phyloP scores from a whole-genome alignment of 371 early-diverging fungal genomes.

The Aphelidium insulamus region DNA sequence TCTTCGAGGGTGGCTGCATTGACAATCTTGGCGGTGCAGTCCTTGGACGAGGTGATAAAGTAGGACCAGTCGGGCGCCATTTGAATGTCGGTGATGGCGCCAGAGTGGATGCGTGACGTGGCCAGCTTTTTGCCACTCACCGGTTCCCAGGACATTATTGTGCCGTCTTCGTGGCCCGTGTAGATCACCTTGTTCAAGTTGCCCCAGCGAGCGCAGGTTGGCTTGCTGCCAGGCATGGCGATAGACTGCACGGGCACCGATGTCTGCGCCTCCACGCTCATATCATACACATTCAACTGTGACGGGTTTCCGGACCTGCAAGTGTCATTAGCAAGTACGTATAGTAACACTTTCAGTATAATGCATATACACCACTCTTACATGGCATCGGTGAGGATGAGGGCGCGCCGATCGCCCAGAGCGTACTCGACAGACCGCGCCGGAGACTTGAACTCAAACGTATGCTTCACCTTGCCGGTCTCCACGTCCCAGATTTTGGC shows the following conservation, averaged over 20 bases:
- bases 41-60: slow-evolving; percentile 94
- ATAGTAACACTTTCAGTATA: too few relatives aligned
- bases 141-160: slow-evolving; percentile 69
- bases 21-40: slow-evolving; percentile 76
- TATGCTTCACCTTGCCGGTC: slow-evolving; percentile 73
- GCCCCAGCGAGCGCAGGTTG: slow-evolving; percentile 83
- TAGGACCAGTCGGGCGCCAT: slow-evolving; percentile 76
- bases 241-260: too few relatives aligned
- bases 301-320: too few relatives aligned
- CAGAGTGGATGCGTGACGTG: slow-evolving; percentile 41
- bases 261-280: too few relatives aligned
- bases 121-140: slow-evolving; percentile 18
- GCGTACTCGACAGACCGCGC: slow-evolving; percentile 83
- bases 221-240: slow-evolving; percentile 58
- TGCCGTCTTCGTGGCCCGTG: slow-evolving; percentile 82
- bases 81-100: slow-evolving; percentile 77
- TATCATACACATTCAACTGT: too few relatives aligned
- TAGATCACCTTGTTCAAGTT: slow-evolving; percentile 71
- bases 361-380: too few relatives aligned
- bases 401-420: slow-evolving; percentile 56
- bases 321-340: too few relatives aligned
- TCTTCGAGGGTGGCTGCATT: slow-evolving; percentile 61
- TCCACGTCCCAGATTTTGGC: slow-evolving; percentile 86
- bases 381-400: slow-evolving; percentile 88
- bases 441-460: slow-evolving; percentile 72